Conservation (phyloP, 2,329 filamentous ascomycete genomes). For the Cadophora luteo-olivacea region DNA sequence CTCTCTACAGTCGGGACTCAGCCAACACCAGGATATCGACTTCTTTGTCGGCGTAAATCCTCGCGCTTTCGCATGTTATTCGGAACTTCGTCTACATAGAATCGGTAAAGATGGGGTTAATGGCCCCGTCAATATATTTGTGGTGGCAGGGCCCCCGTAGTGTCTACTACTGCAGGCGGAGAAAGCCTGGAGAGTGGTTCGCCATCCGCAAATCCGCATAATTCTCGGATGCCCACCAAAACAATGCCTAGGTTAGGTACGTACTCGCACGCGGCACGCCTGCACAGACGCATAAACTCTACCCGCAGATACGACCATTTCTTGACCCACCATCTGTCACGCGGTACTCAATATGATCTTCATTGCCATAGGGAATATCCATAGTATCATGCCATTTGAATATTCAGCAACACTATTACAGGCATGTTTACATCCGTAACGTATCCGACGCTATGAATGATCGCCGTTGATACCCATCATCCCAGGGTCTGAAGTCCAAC, state of each 20-base stretch:
- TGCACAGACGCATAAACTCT: background rate
- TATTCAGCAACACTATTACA: too few relatives aligned
- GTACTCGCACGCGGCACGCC: too few relatives aligned
- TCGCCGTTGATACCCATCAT: background rate
- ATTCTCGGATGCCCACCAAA: conserved; percentile 4
- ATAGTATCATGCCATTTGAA: too few relatives aligned
- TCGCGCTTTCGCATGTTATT: background rate
- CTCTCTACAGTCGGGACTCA: too few relatives aligned
- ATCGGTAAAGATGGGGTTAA: background rate
- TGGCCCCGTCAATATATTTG: background rate
- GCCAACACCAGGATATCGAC: too few relatives aligned
- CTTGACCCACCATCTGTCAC: too few relatives aligned
- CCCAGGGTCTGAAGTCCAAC: conserved; percentile 21
- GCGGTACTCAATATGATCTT: too few relatives aligned
- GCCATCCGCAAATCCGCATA: background rate
- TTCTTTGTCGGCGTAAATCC: too few relatives aligned
- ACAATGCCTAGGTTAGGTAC: too few relatives aligned
- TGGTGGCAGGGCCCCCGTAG: too few relatives aligned
- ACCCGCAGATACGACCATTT: background rate
- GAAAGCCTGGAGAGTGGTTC: background rate
- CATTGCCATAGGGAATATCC: too few relatives aligned
- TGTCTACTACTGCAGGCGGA: too few relatives aligned
- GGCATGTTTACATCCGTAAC: background rate
- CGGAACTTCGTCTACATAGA: background rate
- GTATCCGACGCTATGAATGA: background rate